A percentile compares a stretch with the other conserved stretches of the same genome.
Conservation (phyloP, 148 eudicot species). For the Vaccinium corymbosum region DNA sequence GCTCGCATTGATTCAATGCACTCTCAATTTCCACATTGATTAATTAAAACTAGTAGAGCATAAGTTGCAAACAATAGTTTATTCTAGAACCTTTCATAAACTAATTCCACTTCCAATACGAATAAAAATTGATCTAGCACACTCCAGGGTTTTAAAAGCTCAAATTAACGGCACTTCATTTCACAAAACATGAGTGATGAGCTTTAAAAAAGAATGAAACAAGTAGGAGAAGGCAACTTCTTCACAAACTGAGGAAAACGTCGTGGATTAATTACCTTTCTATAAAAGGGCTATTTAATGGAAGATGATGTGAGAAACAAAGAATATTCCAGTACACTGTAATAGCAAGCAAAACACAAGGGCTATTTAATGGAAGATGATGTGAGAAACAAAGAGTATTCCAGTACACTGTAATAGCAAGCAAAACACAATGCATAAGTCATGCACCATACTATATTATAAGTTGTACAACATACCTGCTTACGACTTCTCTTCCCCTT, state of each 20-base stretch:
- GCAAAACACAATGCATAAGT: slow-evolving; percentile 4
- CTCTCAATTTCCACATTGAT: not conserved
- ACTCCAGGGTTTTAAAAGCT: not conserved
- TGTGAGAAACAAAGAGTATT: not conserved
- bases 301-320: not conserved
- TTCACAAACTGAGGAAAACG: not conserved
- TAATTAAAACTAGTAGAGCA: not conserved
- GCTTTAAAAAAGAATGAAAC: not conserved
- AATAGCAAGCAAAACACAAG: slow-evolving; percentile 1
- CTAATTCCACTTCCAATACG: slow-evolving; percentile 6
- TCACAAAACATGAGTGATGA: not conserved
- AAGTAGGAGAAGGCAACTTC: not conserved
- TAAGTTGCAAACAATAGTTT: not conserved
- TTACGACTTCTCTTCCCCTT: slow-evolving; percentile 97
- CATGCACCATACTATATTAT: not conserved
- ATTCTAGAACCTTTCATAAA: not conserved
- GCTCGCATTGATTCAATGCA: not conserved
- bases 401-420: not conserved
- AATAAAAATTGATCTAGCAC: not conserved
- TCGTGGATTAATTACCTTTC: not conserved
- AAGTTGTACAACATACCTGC: slow-evolving; percentile 47
- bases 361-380: not conserved
- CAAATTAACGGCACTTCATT: not conserved
- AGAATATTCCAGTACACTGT: not conserved
- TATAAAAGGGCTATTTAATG: not conserved